Percentiles rank a stretch among this genome's conserved stretches.
Evolutionary conservation across 331 rosid genomes (phyloP).

Genomic region (Malus hybrid): DNA sequence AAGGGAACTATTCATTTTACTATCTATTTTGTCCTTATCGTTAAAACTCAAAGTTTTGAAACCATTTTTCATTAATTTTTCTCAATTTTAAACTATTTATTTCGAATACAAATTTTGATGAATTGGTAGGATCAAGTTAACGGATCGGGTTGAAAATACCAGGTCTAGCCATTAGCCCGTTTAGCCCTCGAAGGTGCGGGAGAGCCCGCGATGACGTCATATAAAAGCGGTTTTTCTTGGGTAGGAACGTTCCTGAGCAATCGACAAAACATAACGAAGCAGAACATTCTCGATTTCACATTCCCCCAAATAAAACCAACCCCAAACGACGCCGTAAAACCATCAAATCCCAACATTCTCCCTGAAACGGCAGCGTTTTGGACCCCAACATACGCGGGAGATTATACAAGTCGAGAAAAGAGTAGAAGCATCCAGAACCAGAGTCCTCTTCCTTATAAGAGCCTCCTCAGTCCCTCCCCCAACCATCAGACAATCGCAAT

Average conservation of each 20-base stretch:
- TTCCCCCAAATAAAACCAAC: neutral
- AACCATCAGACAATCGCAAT: neutral
- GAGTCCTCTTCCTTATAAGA: neutral
- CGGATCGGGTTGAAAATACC: no score
- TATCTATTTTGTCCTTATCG: no score
- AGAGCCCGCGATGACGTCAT: neutral
- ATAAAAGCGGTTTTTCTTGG: neutral
- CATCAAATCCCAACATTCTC: neutral
- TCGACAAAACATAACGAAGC: neutral
- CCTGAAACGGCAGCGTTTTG: no score
- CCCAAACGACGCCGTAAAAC: neutral
- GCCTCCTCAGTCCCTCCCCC: neutral
- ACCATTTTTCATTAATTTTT: no score
- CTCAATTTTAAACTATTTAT: no score
- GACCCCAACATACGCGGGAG: neutral
- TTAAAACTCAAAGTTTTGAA: no score
- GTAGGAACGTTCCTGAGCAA: neutral
- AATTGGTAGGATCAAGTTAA: fast-evolving
- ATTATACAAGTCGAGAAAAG: constrained; percentile 13
- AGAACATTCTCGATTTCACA: neutral
- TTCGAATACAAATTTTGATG: no score
- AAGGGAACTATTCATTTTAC: no score
- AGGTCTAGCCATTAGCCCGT: neutral
- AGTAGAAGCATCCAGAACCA: constrained; percentile 41
- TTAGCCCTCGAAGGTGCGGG: no score